Conservation (phyloP, 2,329 filamentous ascomycete species). For the Lasiodiplodia gonubiensis region DNA sequence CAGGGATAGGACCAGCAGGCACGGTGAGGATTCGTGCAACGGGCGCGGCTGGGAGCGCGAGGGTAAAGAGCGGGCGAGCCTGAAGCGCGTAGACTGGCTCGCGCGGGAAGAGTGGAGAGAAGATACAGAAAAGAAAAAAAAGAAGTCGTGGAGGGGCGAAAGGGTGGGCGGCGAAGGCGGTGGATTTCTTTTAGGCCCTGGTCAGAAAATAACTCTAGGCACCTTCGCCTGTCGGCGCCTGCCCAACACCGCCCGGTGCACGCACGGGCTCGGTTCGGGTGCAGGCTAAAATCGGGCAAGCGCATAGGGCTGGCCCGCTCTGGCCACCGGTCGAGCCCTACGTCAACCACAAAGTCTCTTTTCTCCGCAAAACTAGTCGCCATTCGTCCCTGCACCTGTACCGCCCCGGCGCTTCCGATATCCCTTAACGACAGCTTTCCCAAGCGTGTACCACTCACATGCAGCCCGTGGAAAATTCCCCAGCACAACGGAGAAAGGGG, state of each 20-base stretch:
- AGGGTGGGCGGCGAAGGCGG: slow-evolving; percentile 20
- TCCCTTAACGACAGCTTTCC: not conserved
- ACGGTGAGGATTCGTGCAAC: slow-evolving; percentile 21
- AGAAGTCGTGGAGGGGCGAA: not conserved
- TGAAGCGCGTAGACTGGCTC: slow-evolving; percentile 7
- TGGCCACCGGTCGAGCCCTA: slow-evolving; percentile 2
- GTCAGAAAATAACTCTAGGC: slow-evolving; percentile 21
- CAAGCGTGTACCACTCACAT: not conserved
- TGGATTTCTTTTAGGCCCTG: slow-evolving; percentile 26
- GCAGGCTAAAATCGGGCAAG: slow-evolving; percentile 21
- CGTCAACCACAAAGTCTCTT: slow-evolving; percentile 2
- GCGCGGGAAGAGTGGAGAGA: slow-evolving; percentile 7
- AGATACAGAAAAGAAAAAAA: slow-evolving; percentile 14
- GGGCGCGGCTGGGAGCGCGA: slow-evolving; percentile 13
- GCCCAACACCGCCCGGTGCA: slow-evolving; percentile 19
- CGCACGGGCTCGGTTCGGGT: not conserved
- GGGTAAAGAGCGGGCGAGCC: slow-evolving; percentile 9
- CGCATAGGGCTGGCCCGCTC: slow-evolving; percentile 19
- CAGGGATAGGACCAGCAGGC: not conserved
- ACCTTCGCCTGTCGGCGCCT: slow-evolving; percentile 7
- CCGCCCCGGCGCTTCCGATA: not conserved
- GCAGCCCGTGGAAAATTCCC: not conserved
- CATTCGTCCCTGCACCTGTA: slow-evolving; percentile 5
- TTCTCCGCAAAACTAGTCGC: slow-evolving; percentile 20
- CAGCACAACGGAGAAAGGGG: not conserved